Evolutionary conservation across 2,329 filamentous ascomycete species (phyloP).

Genomic region (Ophiostoma perfectum): DNA sequence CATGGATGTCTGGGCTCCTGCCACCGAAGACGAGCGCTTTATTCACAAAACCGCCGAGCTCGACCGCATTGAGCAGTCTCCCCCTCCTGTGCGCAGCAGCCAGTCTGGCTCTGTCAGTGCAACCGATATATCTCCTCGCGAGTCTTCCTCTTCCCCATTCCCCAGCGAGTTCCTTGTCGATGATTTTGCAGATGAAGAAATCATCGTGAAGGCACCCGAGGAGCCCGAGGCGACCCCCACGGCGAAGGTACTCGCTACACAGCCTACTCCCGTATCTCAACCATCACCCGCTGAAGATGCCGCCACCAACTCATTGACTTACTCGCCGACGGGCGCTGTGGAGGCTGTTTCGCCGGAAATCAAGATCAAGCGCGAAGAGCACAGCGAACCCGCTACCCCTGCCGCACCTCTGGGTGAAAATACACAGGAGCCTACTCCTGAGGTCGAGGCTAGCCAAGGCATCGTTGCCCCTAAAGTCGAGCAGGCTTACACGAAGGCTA

Average conservation of each 20-base stretch:
- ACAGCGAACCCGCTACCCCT: background rate
- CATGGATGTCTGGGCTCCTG: slow-evolving; percentile 49
- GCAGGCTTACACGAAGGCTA: background rate
- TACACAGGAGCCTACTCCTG: background rate
- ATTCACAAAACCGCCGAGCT: slow-evolving; percentile 36
- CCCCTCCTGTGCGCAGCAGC: slow-evolving; percentile 4
- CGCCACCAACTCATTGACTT: background rate
- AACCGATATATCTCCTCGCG: background rate
- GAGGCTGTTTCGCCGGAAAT: background rate
- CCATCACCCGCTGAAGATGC: background rate
- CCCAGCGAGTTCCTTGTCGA: slow-evolving; percentile 11
- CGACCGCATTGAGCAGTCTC: slow-evolving; percentile 32
- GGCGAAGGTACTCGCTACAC: background rate
- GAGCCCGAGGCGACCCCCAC: background rate
- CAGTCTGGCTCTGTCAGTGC: slow-evolving; percentile 1
- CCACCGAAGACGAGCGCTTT: slow-evolving; percentile 34
- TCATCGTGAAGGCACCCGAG: background rate
- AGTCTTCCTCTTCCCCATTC: background rate
- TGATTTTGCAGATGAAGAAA: background rate
- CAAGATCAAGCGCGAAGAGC: background rate
- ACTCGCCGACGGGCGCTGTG: background rate
- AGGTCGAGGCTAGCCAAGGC: background rate
- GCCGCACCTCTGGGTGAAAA: background rate
- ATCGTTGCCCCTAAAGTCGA: background rate
- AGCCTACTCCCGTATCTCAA: background rate